Conservation (phyloP, 345 rosid species). For the Anastatica hierochuntica region DNA sequence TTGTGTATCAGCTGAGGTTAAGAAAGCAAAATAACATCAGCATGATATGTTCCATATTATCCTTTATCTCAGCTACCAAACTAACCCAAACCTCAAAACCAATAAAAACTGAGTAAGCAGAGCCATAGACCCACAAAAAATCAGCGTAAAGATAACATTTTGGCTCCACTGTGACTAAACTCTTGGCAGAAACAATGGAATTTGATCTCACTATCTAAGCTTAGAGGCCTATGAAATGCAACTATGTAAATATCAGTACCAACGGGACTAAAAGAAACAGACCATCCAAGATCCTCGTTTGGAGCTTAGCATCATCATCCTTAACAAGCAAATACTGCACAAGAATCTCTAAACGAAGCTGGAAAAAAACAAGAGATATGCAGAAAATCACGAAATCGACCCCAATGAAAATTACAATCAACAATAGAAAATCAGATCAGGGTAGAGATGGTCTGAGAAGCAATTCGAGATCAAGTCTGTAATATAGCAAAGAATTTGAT, state of each 20-base stretch:
- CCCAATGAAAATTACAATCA: neutral
- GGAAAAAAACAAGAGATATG: neutral
- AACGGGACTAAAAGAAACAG: neutral
- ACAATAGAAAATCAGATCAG: neutral
- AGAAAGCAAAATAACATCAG: neutral
- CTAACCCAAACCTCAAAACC: neutral
- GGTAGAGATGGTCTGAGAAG: too few species aligned
- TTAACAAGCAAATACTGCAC: constrained; percentile 87
- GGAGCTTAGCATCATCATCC: constrained; percentile 55
- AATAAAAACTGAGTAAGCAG: neutral
- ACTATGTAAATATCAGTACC: neutral
- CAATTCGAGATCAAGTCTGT: too few species aligned
- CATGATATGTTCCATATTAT: neutral
- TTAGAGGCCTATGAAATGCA: neutral
- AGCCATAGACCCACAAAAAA: neutral
- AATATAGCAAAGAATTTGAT: too few species aligned
- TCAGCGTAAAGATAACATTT: neutral
- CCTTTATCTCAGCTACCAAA: neutral
- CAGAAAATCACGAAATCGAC: neutral
- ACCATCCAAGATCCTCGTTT: constrained; percentile 53
- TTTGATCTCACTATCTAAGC: too few species aligned
- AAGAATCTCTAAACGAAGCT: constrained; percentile 62
- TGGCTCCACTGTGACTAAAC: too few species aligned
- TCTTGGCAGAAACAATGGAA: too few species aligned
- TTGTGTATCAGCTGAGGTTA: neutral